Conservation (phyloP, 2,329 filamentous ascomycete genomes). For the Penicillium freii region DNA sequence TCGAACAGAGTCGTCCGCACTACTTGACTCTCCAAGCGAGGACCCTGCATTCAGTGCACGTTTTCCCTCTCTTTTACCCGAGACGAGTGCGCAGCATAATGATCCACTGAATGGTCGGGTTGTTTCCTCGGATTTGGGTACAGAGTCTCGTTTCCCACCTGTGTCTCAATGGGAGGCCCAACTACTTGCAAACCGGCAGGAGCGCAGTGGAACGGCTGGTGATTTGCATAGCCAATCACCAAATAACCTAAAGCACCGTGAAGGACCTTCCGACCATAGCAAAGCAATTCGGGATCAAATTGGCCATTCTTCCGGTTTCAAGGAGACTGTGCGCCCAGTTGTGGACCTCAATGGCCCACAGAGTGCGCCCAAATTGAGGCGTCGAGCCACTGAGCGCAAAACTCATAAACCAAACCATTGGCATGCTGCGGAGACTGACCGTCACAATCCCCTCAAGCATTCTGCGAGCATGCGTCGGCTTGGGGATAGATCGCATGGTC, state of each 20-base stretch:
- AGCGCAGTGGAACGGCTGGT: conserved; percentile 1
- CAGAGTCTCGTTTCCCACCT: conserved; percentile 34
- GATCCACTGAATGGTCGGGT: conserved; percentile 7
- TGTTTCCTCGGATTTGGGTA: conserved; percentile 20
- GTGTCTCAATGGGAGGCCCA: conserved; percentile 41
- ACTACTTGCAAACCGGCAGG: conserved; percentile 26
- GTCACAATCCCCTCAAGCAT: not conserved
- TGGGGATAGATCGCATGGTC: conserved; percentile 6
- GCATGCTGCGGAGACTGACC: not conserved
- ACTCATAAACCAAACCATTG: not conserved
- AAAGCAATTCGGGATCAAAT: not conserved
- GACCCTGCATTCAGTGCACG: conserved; percentile 34
- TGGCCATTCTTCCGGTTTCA: conserved; percentile 17
- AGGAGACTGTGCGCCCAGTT: conserved; percentile 22
- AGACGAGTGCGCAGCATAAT: conserved; percentile 4
- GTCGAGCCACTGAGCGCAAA: conserved; percentile 14
- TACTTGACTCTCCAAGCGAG: conserved; percentile 34
- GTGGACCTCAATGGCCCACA: not conserved
- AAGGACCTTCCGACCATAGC: not conserved
- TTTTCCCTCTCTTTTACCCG: conserved; percentile 37
- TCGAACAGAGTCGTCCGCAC: conserved; percentile 10
- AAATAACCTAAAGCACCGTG: not conserved
- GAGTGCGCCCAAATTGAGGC: conserved; percentile 20
- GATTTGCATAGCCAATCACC: not conserved
- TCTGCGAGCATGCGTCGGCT: conserved; percentile 28